These are phyloP conservation scores for Neckera pumila DNA, from an alignment of 225 moss, liverwort and hornwort genomes.

Conservation along the genomic window DNA sequence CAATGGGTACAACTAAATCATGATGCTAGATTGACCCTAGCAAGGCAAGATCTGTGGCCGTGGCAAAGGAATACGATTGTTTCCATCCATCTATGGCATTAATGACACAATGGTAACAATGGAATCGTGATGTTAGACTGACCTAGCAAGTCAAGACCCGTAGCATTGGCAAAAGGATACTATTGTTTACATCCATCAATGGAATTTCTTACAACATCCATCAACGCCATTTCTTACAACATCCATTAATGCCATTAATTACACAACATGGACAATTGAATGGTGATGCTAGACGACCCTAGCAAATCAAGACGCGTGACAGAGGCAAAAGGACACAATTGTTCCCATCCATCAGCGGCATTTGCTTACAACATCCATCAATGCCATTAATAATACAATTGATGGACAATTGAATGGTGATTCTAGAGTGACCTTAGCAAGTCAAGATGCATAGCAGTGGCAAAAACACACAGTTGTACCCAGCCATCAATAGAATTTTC, in stretches of 20 bases:
- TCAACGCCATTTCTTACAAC: not conserved
- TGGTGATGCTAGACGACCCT: not conserved
- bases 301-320: accelerated
- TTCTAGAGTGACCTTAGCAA: not conserved
- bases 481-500: too few species aligned
- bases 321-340: not conserved
- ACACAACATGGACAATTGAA: accelerated
- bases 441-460: too few species aligned
- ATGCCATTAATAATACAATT: not conserved
- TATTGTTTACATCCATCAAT: not conserved
- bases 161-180: not conserved
- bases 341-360: not conserved
- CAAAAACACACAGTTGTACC: too few species aligned
- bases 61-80: accelerated
- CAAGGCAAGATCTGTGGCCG: accelerated
- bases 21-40: accelerated
- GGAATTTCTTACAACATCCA: not conserved
- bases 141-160: not conserved
- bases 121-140: not conserved
- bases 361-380: not conserved
- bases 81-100: not conserved
- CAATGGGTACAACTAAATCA: accelerated
- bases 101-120: accelerated
- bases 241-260: too few species aligned
- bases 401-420: accelerated